Evolutionary conservation across 257 asterid genomes (phyloP).

Genomic region (Rehmannia glutinosa): DNA sequence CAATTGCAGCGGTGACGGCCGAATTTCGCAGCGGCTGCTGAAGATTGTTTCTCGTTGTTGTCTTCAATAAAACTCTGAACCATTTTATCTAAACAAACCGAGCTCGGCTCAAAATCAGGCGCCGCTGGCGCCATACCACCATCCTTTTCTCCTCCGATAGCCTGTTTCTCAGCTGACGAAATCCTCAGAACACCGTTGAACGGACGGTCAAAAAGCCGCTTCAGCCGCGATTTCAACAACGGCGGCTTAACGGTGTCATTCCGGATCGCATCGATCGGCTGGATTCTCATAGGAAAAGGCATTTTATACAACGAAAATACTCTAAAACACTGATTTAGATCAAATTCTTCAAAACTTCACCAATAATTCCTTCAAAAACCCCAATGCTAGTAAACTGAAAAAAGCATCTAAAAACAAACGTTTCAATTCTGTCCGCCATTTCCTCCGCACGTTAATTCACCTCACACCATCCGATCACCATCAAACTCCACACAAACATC

Average conservation of each 20-base stretch:
- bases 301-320: constrained; percentile 3
- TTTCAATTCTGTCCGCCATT: neutral
- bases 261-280: constrained; percentile 68
- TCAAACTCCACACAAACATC: neutral
- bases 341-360: constrained; percentile 2
- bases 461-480: constrained; percentile 10
- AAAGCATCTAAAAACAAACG: neutral
- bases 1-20: constrained; percentile 81
- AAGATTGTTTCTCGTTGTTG: constrained; percentile 47
- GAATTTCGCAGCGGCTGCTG: constrained; percentile 39
- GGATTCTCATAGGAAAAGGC: constrained; percentile 65
- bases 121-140: constrained; percentile 21
- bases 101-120: constrained; percentile 76
- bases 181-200: constrained; percentile 56
- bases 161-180: constrained; percentile 51
- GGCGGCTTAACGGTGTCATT: constrained; percentile 47
- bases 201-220: constrained; percentile 85
- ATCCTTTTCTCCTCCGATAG: constrained; percentile 43
- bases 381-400: constrained; percentile 5
- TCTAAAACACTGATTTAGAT: neutral
- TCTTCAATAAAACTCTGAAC: constrained; percentile 77
- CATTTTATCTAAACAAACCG: constrained; percentile 74
- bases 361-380: constrained; percentile 11
- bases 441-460: neutral
- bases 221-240: constrained; percentile 70